Evolutionary conservation across 2,329 filamentous ascomycete species (phyloP), one percentile per base, ranked within the genome.

Genomic region (Karstenula rhodostoma): DNA sequence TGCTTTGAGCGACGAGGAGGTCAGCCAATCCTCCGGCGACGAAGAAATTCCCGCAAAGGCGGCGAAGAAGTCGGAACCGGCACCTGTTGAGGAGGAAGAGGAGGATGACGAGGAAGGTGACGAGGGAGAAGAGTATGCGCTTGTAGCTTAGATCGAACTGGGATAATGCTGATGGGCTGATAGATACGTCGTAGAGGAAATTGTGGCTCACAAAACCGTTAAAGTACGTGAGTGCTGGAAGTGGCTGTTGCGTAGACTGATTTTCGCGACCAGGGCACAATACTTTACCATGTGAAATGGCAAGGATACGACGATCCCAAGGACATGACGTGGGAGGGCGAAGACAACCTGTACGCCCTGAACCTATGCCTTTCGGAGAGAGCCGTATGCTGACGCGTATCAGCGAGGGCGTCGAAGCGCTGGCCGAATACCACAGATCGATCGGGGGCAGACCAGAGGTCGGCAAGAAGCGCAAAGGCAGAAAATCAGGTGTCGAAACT

Each of bases 291-390:
- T 54, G 90, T 95, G 37, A 93, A 94, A 70, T 95, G 92, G 92
- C 87, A 91, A 65, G 91, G 91, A 3, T 95, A 89, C 63, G 86
- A 91, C 0, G 85, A 88, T 62, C 87, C 88, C 62, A 76, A 81
- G 0, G 92, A 95, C 66, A 79, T 86, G 70, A 95, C 92, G 0
- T 94, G 91, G 91, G 92, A 95, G 73, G 89, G 90, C 0, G 89
- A 92, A 68, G 86, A 87, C 12, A 94, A 93, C 67, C 80, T 92
- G 86, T 88, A 77, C 60, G 83, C 66, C 13, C 29, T 17, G 49
- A 9, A n/a, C 23, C 29, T 27, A 7, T 2, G 23, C 19, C 13
- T 25, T 35, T 17, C 3, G 4, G 4, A 12, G 22, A 17, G 15
- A 12, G 13, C 10, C 33, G 10, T 9, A 44, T 35, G 19, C 25